phyloP scores from a whole-genome alignment of 2,329 filamentous ascomycete species.

The Didymella pinodella region DNA sequence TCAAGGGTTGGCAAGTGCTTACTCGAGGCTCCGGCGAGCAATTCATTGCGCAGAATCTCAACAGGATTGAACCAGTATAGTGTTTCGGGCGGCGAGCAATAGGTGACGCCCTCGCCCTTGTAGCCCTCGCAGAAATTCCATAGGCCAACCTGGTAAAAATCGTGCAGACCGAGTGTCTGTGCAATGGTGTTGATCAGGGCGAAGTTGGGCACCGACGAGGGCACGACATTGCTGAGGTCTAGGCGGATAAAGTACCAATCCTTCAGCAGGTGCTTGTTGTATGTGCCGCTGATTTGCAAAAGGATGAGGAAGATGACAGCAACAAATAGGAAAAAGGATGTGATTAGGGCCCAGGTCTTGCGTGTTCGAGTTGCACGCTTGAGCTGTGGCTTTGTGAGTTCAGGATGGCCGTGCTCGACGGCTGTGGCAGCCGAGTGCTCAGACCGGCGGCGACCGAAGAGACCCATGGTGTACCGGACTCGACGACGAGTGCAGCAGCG shows the following conservation, averaged over 20 bases:
- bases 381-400: slow-evolving; percentile 48
- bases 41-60: slow-evolving; percentile 77
- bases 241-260: slow-evolving; percentile 86
- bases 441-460: slow-evolving; percentile 39
- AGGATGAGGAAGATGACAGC: slow-evolving; percentile 81
- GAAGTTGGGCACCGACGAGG: slow-evolving; percentile 73
- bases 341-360: slow-evolving; percentile 68
- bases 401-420: slow-evolving; percentile 28
- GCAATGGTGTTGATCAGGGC: slow-evolving; percentile 86
- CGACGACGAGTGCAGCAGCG: slow-evolving; percentile 1
- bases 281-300: slow-evolving; percentile 79
- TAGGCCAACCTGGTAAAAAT: slow-evolving; percentile 91
- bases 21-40: slow-evolving; percentile 82
- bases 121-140: slow-evolving; percentile 96
- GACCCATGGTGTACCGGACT: slow-evolving; percentile 12
- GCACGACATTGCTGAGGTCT: slow-evolving; percentile 82
- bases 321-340: slow-evolving; percentile 75
- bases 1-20: slow-evolving; percentile 37
- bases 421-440: slow-evolving; percentile 31
- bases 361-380: slow-evolving; percentile 58
- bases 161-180: slow-evolving; percentile 83
- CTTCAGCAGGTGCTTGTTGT: slow-evolving; percentile 66
- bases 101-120: slow-evolving; percentile 74
- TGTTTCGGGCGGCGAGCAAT: slow-evolving; percentile 72
- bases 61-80: slow-evolving; percentile 95